Percentiles rank a stretch among this genome's conserved stretches.
Evolutionary conservation across 164 flowering plant genomes (phyloP).

Genomic region (Vitis riparia): DNA sequence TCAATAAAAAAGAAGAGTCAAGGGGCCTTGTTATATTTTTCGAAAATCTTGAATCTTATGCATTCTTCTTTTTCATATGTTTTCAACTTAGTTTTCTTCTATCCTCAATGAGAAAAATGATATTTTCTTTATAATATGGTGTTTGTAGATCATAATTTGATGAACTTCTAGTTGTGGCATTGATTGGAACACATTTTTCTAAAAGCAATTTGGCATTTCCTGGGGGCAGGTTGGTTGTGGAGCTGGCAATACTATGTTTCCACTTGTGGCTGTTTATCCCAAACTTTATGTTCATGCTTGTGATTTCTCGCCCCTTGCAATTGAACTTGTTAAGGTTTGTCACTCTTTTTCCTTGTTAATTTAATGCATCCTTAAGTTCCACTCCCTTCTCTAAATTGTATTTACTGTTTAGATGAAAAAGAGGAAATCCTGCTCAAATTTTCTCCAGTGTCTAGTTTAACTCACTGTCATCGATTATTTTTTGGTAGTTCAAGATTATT

Average conservation of each 20-base stretch:
- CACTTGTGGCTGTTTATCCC: constrained; percentile 44
- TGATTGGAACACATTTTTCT: background rate
- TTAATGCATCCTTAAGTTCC: background rate
- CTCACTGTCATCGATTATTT: no score
- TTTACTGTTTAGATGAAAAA: no score
- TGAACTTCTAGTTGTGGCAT: background rate
- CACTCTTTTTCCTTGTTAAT: background rate
- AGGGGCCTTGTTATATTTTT: background rate
- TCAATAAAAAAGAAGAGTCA: no score
- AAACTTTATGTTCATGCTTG: constrained; percentile 53
- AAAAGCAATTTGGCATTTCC: background rate
- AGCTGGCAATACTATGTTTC: constrained; percentile 56
- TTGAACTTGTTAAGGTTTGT: constrained; percentile 42
- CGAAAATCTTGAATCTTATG: background rate
- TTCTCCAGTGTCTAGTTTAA: no score
- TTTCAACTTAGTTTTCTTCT: background rate
- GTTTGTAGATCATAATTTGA: background rate
- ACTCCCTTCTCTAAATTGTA: background rate
- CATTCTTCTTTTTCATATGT: background rate
- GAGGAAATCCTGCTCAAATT: no score
- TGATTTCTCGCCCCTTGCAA: constrained; percentile 50
- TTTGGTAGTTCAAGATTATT: no score
- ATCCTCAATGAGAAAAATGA: background rate
- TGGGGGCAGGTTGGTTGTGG: constrained; percentile 55
- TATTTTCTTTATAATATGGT: background rate